Evolutionary conservation across 2,329 filamentous ascomycete species (phyloP).

Genomic region (Calonectria naviculata): DNA sequence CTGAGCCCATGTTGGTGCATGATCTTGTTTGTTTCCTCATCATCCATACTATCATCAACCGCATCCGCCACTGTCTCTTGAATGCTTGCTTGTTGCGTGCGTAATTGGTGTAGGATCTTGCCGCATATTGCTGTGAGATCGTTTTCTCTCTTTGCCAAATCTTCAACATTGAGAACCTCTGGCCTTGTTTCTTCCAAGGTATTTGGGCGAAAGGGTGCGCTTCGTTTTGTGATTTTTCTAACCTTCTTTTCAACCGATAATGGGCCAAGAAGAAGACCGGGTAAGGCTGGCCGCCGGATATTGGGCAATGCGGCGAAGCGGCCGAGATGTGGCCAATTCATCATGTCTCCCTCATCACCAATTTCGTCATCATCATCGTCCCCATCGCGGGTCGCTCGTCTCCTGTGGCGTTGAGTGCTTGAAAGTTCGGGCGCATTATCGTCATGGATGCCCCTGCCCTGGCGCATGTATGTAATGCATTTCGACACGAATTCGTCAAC

Average conservation of each 20-base stretch:
- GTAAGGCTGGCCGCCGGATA: constrained; percentile 79
- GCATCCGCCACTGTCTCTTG: constrained; percentile 58
- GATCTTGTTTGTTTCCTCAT: constrained; percentile 59
- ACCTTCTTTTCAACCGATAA: constrained; percentile 88
- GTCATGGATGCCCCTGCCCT: constrained; percentile 66
- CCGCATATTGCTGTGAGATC: constrained; percentile 83
- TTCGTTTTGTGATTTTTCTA: constrained; percentile 76
- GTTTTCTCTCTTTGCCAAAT: constrained; percentile 81
- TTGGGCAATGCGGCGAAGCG: constrained; percentile 79
- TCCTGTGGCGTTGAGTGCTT: constrained; percentile 59
- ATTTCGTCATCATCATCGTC: constrained; percentile 69
- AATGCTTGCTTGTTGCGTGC: constrained; percentile 56
- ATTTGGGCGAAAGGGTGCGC: constrained; percentile 75
- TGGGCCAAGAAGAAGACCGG: constrained; percentile 88
- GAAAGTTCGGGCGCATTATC: constrained; percentile 63
- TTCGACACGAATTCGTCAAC: constrained; percentile 93
- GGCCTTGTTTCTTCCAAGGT: constrained; percentile 79
- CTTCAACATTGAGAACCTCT: constrained; percentile 78
- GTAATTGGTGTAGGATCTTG: constrained; percentile 76
- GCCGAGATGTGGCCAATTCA: constrained; percentile 90
- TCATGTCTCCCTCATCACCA: constrained; percentile 79
- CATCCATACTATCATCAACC: constrained; percentile 58
- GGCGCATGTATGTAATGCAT: constrained; percentile 87
- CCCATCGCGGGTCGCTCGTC: constrained; percentile 46
- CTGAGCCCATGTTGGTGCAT: constrained; percentile 76